Evolutionary conservation across 495 filamentous ascomycete species (phyloP).

Genomic region (Talaromyces borbonicus): DNA sequence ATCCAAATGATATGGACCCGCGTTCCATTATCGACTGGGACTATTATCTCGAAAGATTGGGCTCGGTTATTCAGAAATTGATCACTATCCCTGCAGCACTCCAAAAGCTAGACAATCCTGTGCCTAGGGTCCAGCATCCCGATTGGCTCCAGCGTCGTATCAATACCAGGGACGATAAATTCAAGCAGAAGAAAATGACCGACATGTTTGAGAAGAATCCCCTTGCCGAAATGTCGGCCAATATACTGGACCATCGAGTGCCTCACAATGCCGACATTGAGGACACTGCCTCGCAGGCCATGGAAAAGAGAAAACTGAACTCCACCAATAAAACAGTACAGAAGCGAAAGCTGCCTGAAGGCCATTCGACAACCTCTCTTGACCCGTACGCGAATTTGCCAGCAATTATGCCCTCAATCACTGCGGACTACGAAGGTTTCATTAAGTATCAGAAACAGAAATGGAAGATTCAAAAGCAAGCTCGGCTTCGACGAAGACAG

Average conservation of each 20-base stretch:
- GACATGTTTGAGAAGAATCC: constrained; percentile 80
- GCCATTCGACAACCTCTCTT: constrained; percentile 45
- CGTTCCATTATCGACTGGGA: constrained; percentile 85
- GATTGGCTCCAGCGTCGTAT: constrained; percentile 95
- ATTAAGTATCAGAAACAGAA: constrained; percentile 96
- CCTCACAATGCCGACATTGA: constrained; percentile 63
- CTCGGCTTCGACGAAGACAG: constrained; percentile 75
- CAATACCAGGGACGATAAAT: constrained; percentile 86
- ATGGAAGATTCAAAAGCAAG: constrained; percentile 96
- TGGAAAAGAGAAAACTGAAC: constrained; percentile 61
- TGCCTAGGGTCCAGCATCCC: constrained; percentile 85
- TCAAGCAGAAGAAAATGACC: constrained; percentile 98
- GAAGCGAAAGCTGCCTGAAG: constrained; percentile 78
- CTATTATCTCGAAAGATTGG: constrained; percentile 91
- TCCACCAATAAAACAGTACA: constrained; percentile 53
- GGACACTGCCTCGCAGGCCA: constrained; percentile 62
- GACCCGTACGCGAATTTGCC: constrained; percentile 84
- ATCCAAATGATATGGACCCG: constrained; percentile 88
- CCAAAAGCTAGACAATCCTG: constrained; percentile 90
- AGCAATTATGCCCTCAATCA: constrained; percentile 73
- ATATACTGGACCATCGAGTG: constrained; percentile 50
- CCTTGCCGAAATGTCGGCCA: constrained; percentile 60
- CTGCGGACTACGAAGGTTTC: constrained; percentile 81
- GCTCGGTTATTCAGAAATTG: constrained; percentile 94
- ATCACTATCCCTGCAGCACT: constrained; percentile 96